phyloP scores from a whole-genome alignment of 1,284 basidiomycete species.

The Boletellus sp. region DNA sequence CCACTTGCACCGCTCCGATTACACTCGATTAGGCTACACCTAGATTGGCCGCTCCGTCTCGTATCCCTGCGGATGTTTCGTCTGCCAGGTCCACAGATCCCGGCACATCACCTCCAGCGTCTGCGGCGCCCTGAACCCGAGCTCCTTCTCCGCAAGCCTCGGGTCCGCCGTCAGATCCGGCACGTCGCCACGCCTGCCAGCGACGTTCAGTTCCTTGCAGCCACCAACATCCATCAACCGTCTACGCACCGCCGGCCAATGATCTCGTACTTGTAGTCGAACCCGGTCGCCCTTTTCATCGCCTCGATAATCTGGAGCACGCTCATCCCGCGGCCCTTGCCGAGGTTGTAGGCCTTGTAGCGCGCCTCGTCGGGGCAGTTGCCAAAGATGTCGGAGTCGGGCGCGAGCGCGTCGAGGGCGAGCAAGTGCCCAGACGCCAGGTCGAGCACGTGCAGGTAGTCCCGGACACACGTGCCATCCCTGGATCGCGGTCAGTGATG shows the following conservation, averaged over 20 bases:
- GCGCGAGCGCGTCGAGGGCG: slow-evolving; percentile 82
- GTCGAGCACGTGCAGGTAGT: slow-evolving; percentile 97
- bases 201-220: slow-evolving; percentile 7
- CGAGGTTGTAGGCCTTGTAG: slow-evolving; percentile 96
- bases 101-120: slow-evolving; percentile 87
- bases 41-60: slow-evolving; percentile 19
- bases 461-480: slow-evolving; percentile 95
- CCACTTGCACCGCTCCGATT: slow-evolving; percentile 3
- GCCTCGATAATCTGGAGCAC: slow-evolving; percentile 95
- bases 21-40: slow-evolving; percentile 17
- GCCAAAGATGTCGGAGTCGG: slow-evolving; percentile 57
- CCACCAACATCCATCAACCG: not conserved
- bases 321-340: slow-evolving; percentile 88
- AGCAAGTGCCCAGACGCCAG: slow-evolving; percentile 92
- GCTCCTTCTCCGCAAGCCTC: slow-evolving; percentile 85
- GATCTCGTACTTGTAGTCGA: slow-evolving; percentile 86
- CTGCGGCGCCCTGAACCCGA: slow-evolving; percentile 86
- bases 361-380: slow-evolving; percentile 50
- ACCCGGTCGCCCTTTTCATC: slow-evolving; percentile 90
- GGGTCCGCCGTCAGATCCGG: slow-evolving; percentile 97
- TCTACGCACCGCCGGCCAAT: slow-evolving; percentile 78
- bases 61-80: slow-evolving; percentile 78
- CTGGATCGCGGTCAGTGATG: slow-evolving; percentile 36
- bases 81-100: slow-evolving; percentile 94
- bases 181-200: slow-evolving; percentile 84